Percentiles rank a stretch among this genome's conserved stretches.
Evolutionary conservation across 2,329 filamentous ascomycete genomes (phyloP).

Genomic region (Trichoderma lentiforme): DNA sequence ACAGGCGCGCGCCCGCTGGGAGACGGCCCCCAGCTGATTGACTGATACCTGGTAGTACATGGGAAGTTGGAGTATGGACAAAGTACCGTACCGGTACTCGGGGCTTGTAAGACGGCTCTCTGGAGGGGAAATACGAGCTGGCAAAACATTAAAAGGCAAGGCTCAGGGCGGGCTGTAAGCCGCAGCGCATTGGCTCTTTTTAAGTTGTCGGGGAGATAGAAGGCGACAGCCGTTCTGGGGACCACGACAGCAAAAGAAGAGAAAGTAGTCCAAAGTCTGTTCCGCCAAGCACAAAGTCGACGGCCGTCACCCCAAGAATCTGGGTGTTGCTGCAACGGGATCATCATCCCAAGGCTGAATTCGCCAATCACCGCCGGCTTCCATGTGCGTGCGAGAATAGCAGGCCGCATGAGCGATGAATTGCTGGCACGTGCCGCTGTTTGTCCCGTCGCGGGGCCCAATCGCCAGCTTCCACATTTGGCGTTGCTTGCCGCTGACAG

Average conservation of each 20-base stretch:
- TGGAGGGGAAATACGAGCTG: not conserved
- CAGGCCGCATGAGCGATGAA: slow-evolving; percentile 8
- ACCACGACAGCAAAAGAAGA: not conserved
- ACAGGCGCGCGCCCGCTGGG: slow-evolving; percentile 6
- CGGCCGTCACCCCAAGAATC: not conserved
- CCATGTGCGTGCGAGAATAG: not conserved
- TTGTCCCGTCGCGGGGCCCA: not conserved
- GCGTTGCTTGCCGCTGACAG: slow-evolving; percentile 9
- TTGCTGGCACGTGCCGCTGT: slow-evolving; percentile 9
- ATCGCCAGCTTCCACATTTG: slow-evolving; percentile 14
- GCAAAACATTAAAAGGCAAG: not conserved
- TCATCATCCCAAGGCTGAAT: not conserved
- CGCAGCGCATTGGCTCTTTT: not conserved
- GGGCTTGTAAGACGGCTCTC: not conserved
- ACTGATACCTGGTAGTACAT: not conserved
- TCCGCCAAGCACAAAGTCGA: not conserved
- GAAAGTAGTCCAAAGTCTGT: not conserved
- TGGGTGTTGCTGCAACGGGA: not conserved
- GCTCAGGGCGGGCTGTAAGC: not conserved
- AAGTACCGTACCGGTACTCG: not conserved
- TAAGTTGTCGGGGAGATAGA: not conserved
- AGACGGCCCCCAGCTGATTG: not conserved
- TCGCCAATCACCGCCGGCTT: not conserved
- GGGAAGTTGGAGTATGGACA: not conserved
- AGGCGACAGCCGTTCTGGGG: not conserved